A percentile compares a stretch with the other conserved stretches of the same genome.
Evolutionary conservation across 2,329 filamentous ascomycete genomes (phyloP).

Genomic region (Curvularia sp.): DNA sequence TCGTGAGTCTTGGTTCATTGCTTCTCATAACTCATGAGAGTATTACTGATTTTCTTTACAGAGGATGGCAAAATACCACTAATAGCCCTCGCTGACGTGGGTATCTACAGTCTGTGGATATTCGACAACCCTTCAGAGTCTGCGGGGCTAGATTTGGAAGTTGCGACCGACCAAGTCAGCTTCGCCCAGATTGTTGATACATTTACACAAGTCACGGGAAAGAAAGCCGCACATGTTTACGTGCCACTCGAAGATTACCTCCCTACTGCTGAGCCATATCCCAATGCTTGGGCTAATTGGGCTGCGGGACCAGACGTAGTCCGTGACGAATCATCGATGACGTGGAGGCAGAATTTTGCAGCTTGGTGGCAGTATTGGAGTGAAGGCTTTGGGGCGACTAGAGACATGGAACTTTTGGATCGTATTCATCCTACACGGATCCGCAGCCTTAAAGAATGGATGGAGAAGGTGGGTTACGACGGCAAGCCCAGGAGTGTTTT

Average conservation of each 20-base stretch:
- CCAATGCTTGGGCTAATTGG: not conserved
- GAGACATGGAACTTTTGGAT: conserved; percentile 51
- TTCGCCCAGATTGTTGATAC: conserved; percentile 42
- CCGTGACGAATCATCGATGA: not conserved
- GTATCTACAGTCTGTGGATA: conserved; percentile 39
- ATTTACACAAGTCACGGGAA: conserved; percentile 45
- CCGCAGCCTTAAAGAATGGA: conserved; percentile 30
- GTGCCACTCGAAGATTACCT: not conserved
- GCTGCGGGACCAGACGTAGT: not conserved
- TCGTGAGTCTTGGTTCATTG: not conserved
- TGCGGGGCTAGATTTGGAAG: conserved; percentile 39
- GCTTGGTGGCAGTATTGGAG: conserved; percentile 55
- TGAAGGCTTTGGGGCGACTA: conserved; percentile 57
- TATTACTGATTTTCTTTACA: not conserved
- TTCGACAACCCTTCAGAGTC: conserved; percentile 34
- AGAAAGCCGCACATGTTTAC: conserved; percentile 36
- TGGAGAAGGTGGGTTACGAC: not conserved
- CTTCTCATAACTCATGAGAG: not conserved
- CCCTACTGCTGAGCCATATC: not conserved
- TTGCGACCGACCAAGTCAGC: conserved; percentile 35
- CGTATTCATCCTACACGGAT: conserved; percentile 60
- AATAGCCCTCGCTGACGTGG: conserved; percentile 33
- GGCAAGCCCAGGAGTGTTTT: not conserved
- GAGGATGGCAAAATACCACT: not conserved
- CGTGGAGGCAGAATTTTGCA: conserved; percentile 47